Conservation (phyloP, 805 yeast species). For the Saccharomycopsis olivae region DNA sequence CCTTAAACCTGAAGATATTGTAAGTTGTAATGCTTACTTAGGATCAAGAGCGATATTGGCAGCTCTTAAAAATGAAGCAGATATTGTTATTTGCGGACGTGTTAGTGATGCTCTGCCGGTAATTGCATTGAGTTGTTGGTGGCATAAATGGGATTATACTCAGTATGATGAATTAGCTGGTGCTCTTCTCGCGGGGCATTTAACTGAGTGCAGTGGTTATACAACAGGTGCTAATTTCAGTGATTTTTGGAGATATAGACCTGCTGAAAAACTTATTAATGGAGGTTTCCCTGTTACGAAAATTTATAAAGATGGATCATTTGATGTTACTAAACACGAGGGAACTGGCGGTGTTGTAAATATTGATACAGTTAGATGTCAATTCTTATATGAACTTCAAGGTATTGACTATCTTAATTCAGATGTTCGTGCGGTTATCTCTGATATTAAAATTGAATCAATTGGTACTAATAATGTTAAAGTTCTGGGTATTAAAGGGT, state of each 20-base stretch:
- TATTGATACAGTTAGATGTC: constrained; percentile 17
- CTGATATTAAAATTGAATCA: constrained; percentile 10
- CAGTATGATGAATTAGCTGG: constrained; percentile 20
- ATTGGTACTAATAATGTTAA: constrained; percentile 16
- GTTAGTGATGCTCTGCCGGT: constrained; percentile 21
- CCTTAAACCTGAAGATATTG: neutral
- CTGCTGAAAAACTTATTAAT: constrained; percentile 16
- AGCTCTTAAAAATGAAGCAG: constrained; percentile 20
- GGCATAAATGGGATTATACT: constrained; percentile 19
- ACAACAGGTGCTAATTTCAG: constrained; percentile 17
- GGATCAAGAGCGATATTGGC: constrained; percentile 20
- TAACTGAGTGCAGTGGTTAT: constrained; percentile 21
- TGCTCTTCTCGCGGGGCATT: constrained; percentile 21
- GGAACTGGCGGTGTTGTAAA: constrained; percentile 19
- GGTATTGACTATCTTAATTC: constrained; percentile 21
- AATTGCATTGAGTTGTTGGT: constrained; percentile 20
- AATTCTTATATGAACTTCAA: constrained; percentile 22
- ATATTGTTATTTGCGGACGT: constrained; percentile 20
- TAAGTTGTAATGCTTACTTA: constrained; percentile 18
- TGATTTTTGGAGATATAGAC: constrained; percentile 18
- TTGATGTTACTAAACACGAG: constrained; percentile 20
- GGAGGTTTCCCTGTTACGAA: constrained; percentile 21
- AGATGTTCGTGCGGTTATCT: constrained; percentile 20
- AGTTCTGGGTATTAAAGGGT: constrained; percentile 18
- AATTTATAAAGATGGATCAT: constrained; percentile 18